These are phyloP conservation scores for Scolecobasidium constrictum DNA, from an alignment of 2,329 filamentous ascomycete genomes.

Conservation along the genomic window DNA sequence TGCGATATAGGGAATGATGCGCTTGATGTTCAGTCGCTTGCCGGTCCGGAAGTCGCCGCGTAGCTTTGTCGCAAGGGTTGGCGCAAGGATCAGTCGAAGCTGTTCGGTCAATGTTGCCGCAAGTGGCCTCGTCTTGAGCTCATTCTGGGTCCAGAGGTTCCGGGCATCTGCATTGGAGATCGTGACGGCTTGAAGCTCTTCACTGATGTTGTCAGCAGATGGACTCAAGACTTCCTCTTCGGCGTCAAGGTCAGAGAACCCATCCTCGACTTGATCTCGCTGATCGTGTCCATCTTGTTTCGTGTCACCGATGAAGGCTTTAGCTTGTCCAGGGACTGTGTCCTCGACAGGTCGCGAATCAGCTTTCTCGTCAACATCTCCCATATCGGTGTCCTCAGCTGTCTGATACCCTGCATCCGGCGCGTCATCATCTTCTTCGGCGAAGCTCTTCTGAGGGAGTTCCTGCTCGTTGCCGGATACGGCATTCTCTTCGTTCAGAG, in stretches of 20 bases:
- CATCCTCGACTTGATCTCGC: slow-evolving; percentile 11
- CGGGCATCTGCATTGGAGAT: slow-evolving; percentile 47
- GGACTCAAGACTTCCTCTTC: slow-evolving; percentile 55
- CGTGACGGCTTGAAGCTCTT: slow-evolving; percentile 19
- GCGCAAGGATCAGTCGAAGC: slow-evolving; percentile 86
- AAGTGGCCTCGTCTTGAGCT: slow-evolving; percentile 71
- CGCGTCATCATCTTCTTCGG: slow-evolving; percentile 1
- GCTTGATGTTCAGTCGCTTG: slow-evolving; percentile 97
- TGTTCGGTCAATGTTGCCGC: slow-evolving; percentile 88
- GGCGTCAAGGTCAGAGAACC: slow-evolving; percentile 14
- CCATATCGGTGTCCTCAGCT: slow-evolving; percentile 3
- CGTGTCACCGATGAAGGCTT: slow-evolving; percentile 28
- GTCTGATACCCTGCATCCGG: background rate
- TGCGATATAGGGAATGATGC: slow-evolving; percentile 98
- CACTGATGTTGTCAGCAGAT: slow-evolving; percentile 30
- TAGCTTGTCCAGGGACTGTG: slow-evolving; percentile 34
- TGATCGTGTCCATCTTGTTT: slow-evolving; percentile 17
- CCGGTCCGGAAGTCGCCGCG: slow-evolving; percentile 94
- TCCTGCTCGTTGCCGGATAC: slow-evolving; percentile 25
- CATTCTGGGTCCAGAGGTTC: slow-evolving; percentile 74
- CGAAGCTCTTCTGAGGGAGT: slow-evolving; percentile 30
- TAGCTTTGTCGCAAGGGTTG: slow-evolving; percentile 90
- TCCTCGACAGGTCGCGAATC: slow-evolving; percentile 29
- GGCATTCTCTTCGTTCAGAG: slow-evolving; percentile 62
- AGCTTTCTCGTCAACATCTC: slow-evolving; percentile 16